These are phyloP conservation scores for Geranomyces variabilis DNA, from an alignment of 192 early-diverging fungal genomes.

Conservation along the genomic window DNA sequence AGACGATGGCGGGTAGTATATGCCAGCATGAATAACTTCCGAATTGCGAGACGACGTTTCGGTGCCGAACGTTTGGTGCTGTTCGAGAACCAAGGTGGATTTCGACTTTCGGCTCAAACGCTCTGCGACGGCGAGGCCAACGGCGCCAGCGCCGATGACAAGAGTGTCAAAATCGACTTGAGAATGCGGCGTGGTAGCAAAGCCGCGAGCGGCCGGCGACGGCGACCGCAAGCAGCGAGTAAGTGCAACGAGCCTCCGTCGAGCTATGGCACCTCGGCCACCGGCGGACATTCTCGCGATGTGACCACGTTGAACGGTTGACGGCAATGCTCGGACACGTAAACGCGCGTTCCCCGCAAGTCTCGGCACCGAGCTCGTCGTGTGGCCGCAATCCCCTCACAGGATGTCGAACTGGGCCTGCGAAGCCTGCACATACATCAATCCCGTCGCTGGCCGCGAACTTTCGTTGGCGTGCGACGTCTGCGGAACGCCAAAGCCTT, in stretches of 20 bases:
- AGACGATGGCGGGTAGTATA: conserved; percentile 77
- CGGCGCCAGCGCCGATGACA: conserved; percentile 19
- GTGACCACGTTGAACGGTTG: no score
- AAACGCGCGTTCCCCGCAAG: no score
- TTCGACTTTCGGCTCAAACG: conserved; percentile 53
- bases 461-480: neutral
- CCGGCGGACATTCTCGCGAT: no score
- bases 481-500: neutral
- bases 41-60: conserved; percentile 86
- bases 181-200: no score
- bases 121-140: conserved; percentile 78
- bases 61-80: conserved; percentile 62
- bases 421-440: neutral
- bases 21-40: conserved; percentile 87
- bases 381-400: no score
- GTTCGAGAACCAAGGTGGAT: conserved; percentile 68
- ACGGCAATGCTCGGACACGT: no score
- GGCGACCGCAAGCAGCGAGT: no score
- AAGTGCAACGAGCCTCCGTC: no score
- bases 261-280: no score
- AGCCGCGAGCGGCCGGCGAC: no score
- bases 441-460: neutral
- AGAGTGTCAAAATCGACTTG: neutral
- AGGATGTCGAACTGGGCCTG: neutral
- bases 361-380: no score